Conservation (phyloP, 331 rosid genomes). For the Pyracantha coccinea region DNA sequence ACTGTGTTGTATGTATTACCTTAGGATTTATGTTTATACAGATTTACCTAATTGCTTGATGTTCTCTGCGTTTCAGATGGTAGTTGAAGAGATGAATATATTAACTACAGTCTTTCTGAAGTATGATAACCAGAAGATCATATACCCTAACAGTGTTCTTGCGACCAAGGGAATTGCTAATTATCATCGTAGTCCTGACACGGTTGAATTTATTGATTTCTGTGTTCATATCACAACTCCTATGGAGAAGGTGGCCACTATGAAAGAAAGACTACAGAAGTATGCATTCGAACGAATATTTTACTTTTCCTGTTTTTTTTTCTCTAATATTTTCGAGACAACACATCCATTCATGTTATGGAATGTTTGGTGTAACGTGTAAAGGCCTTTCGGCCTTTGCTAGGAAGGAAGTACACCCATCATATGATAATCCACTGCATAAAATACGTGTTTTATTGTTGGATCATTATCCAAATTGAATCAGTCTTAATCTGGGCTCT, state of each 20-base stretch:
- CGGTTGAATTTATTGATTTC: slow-evolving; percentile 28
- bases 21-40: background rate
- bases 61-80: slow-evolving; percentile 23
- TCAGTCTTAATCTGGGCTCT: background rate
- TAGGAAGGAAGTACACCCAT: background rate
- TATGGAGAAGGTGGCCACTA: slow-evolving; percentile 14
- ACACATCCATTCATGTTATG: background rate
- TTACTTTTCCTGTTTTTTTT: background rate
- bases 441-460: too few species aligned
- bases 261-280: slow-evolving; percentile 21
- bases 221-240: slow-evolving; percentile 30
- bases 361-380: background rate
- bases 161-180: slow-evolving; percentile 28
- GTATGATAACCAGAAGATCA: slow-evolving; percentile 34
- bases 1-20: background rate
- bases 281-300: background rate
- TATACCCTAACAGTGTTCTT: slow-evolving; percentile 30
- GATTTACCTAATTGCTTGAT: background rate
- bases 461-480: background rate
- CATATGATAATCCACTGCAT: background rate
- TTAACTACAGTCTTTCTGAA: slow-evolving; percentile 35
- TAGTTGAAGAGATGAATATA: slow-evolving; percentile 45
- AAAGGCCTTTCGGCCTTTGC: background rate
- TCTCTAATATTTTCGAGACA: background rate
- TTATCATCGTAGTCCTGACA: slow-evolving; percentile 32